Evolutionary conservation across 2,329 filamentous ascomycete genomes (phyloP).

Genomic region (Botrytis tulipae): DNA sequence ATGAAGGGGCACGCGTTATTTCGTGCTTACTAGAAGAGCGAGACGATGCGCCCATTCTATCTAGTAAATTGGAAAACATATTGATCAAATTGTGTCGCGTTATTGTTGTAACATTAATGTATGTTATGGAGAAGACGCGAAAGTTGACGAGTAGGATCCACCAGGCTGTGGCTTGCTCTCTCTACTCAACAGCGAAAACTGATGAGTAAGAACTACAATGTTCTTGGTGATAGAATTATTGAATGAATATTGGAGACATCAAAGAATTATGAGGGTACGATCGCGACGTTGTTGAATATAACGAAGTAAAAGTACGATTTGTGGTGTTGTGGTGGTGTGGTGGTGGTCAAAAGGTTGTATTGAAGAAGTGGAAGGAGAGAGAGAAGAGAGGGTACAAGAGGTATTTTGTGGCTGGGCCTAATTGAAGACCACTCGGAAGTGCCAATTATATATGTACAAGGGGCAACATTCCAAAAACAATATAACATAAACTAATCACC

Average conservation of each 20-base stretch:
- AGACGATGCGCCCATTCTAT: conserved; percentile 28
- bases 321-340: background rate
- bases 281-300: background rate
- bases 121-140: conserved; percentile 20
- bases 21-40: conserved; percentile 22
- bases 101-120: conserved; percentile 12
- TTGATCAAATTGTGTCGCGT: conserved; percentile 21
- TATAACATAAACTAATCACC: background rate
- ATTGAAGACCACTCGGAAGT: background rate
- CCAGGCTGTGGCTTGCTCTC: conserved; percentile 20
- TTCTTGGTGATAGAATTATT: background rate
- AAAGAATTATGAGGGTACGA: background rate
- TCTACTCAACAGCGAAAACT: background rate
- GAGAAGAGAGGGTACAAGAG: conserved; percentile 1
- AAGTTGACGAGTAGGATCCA: conserved; percentile 16
- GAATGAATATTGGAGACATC: background rate
- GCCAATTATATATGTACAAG: conserved; percentile 11
- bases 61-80: conserved; percentile 31
- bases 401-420: conserved; percentile 19
- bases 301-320: background rate
- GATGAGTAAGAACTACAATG: background rate
- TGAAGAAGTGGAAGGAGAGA: conserved; percentile 7
- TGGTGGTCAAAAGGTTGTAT: background rate
- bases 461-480: conserved; percentile 17
- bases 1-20: conserved; percentile 32